A percentile compares a stretch with the other conserved stretches of the same genome.
Conservation (phyloP, 306 rosid species). For the Alnus glutinosa region DNA sequence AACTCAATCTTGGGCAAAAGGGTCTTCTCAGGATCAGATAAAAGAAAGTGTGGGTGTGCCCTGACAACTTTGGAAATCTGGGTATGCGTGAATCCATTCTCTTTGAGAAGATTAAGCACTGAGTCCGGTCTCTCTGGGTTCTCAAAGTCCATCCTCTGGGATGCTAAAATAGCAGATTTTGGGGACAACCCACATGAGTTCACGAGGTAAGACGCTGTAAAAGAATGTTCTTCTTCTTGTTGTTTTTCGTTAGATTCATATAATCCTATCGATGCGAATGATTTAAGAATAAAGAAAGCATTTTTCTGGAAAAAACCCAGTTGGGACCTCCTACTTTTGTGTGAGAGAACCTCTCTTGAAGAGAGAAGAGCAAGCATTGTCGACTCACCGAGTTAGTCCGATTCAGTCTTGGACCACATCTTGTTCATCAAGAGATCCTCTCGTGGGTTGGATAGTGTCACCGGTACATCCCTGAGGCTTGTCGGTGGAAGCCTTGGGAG, state of each 20-base stretch:
- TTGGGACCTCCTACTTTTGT: background rate
- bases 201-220: constrained; percentile 31
- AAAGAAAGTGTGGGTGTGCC: constrained; percentile 11
- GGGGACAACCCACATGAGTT: constrained; percentile 35
- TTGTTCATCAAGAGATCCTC: too few species aligned
- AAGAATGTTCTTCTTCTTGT: background rate
- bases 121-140: constrained; percentile 26
- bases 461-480: too few species aligned
- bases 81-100: constrained; percentile 24
- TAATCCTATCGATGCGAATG: background rate
- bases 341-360: background rate
- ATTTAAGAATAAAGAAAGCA: background rate
- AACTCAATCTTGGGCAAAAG: constrained; percentile 40
- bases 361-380: background rate
- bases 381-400: background rate
- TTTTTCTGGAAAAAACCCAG: background rate
- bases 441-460: too few species aligned
- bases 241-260: background rate
- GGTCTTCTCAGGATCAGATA: constrained; percentile 17
- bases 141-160: constrained; percentile 24
- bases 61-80: constrained; percentile 27
- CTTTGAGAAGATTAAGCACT: constrained; percentile 25
- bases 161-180: constrained; percentile 20
- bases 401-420: background rate
- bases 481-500: too few species aligned